Base-by-base conservation (phyloP, 2,329 filamentous ascomycete genomes). In the Cordyceps cateniannulata region DNA sequence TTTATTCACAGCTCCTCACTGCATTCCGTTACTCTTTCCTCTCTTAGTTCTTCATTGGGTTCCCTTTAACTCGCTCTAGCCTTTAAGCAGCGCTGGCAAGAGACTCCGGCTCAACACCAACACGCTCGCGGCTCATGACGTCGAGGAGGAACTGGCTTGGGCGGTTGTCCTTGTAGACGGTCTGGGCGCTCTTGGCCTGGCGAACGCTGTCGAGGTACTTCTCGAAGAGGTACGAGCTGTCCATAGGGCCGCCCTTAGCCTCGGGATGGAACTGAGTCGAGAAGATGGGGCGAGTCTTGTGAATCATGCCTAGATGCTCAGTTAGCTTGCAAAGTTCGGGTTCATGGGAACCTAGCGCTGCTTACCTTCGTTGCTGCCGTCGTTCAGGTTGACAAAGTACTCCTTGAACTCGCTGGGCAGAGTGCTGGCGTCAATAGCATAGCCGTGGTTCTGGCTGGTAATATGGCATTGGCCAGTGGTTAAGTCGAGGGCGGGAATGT, bases 221-320 rank as follows among this genome's bases (percentile, higher is more conserved):
- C 77, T 99, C 95, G 71, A 99, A 99, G 63, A 99, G 83, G 78
- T 96, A 98, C 2, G 91, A 87, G 65, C 91, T 96, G 80, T 99
- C 95, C 77, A 96, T 89, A 59, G 95, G 95, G 59, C 95, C 95
- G 63, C 95, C 95, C 82, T 96, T 96, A 67, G 95, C 95, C 79
- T 99, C 95, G 18, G 95, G 95, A 73, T 99, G 95, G 86, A 99
- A 99, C 77, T 99, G 95, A 25, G 93, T 96, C 65, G 90, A 93
- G 84, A 99, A 98, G 74, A 99, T 99, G 64, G 95, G 95, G 40
- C 93, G 90, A 62, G 90, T 89, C 78, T 89, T 92, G 84, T 99
- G 95, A 73, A 97, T 92, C 86, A 99, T 91, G 63, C 90, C 81
- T 79, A 49, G 22, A 14, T 10, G 58, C 27, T 29, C 25, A 63